phyloP scores from a whole-genome alignment of 2,329 filamentous ascomycete species.

The Penicillium sp. region DNA sequence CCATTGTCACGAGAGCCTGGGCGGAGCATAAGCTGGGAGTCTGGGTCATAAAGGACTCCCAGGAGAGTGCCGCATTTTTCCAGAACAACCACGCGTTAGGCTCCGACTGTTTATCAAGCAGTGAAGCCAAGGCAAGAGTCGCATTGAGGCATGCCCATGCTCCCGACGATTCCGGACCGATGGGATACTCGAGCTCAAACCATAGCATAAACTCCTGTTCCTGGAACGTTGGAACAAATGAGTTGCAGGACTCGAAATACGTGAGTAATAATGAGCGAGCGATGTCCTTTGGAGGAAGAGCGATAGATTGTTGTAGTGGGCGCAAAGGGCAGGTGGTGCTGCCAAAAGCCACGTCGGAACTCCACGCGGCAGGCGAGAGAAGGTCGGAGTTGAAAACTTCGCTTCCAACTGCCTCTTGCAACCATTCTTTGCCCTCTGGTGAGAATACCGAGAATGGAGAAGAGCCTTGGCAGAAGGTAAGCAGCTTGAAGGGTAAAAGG shows the following conservation, averaged over 20 bases:
- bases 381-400: background rate
- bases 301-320: background rate
- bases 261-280: background rate
- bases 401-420: background rate
- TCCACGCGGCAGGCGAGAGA: background rate
- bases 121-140: conserved; percentile 6
- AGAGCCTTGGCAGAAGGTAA: background rate
- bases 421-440: conserved; percentile 3
- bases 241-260: conserved; percentile 3
- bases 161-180: background rate
- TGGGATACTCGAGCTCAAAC: conserved; percentile 8
- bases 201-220: conserved; percentile 7
- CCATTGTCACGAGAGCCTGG: conserved; percentile 13
- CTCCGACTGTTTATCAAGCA: background rate
- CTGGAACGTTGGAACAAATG: conserved; percentile 8
- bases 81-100: conserved; percentile 9
- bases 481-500: background rate
- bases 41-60: conserved; percentile 2
- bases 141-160: conserved; percentile 13
- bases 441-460: conserved; percentile 6
- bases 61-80: conserved; percentile 10
- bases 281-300: conserved; percentile 6
- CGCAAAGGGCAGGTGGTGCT: background rate
- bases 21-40: conserved; percentile 4
- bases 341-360: background rate